Evolutionary conservation across 257 asterid species (phyloP), one percentile per base, ranked within the genome.

Genomic region (Vinca minor): DNA sequence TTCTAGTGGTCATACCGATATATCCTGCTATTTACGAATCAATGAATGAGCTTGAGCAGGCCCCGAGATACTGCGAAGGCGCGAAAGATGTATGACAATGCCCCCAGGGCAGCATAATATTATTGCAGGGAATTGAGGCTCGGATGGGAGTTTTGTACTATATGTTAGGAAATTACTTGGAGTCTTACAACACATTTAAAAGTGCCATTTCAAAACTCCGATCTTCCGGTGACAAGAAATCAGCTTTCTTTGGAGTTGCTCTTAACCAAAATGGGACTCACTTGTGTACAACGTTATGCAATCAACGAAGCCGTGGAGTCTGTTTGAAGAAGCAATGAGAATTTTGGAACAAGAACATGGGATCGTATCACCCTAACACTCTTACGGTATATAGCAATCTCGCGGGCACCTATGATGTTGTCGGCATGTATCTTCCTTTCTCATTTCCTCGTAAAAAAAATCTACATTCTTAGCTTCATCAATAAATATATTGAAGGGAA

Each of bases 351-450:
- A 87, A 77, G 96, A 92, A 78, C 88, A 64, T 20, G 98, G n/a
- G 98, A 65, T 92, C 95, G 0, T 84, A 82, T 77, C 96, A 92
- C 73, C 96, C 91, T 0, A 96, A 89, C 62, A 92, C 96, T 2
- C 96, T 92, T 50, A 96, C 95, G 32, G 95, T 92, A 38, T 88
- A 85, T 69, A 89, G 98, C 77, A 92, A 92, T 71, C 96, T 88
- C 74, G 96, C 96, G 46, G 95, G 95, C 48, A 82, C 96, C 12
- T 92, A 92, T 71, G 98, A 89, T 79, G 96, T 95, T 5, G 84
- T 92, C 42, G 95, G 98, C 71, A 87, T 96, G 98, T 89, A 83
- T 9, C 53, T n/a, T 42, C 36, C n/a, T 63, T 52, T 1, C 59
- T 39, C 8, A 15, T 26, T 52, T 13, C 20, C 4, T 12, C 17